Evolutionary conservation across 306 rosid species (phyloP), one percentile per base, ranked within the genome.

Genomic region (Leucaena leucocephala): DNA sequence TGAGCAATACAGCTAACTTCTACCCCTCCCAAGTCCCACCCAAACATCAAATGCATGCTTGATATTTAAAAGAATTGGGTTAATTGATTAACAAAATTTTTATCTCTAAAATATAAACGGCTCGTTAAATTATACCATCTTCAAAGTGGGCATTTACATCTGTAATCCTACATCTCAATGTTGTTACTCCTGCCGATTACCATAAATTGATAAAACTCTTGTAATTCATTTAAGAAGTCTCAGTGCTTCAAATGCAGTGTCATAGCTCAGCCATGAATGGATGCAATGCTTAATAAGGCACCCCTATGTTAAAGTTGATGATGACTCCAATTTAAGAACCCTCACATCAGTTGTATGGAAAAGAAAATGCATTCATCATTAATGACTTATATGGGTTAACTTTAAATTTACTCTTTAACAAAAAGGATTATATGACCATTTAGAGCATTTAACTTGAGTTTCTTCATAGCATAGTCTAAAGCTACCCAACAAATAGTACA

Each of bases 311-410:
- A 55, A 19, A 27, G 46, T 46, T 64, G 21, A 64, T 36, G 61
- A 45, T 78, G 54, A 64, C 57, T 78, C 72, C 55, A 72, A 22
- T 79, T 43, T 75, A 35, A 19, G n/a, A 19, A 67, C 42, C 65
- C 74, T 39, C 77, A 50, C n/a, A 0, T 78, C 84, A 84, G 61
- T 80, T 74, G 59, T 84, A 90, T 90, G 90, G 42, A 44, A 44
- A 81, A 80, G 39, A 76, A 21, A 69, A 74, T 75, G 77, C 64
- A 68, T 43, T 67, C n/a, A 80, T 80, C 65, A n/a, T 42, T n/a
- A 57, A 17, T 54, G 63, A 57, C 21, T 57, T n/a, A n/a, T 44
- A 43, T 8, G 38, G 48, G 39, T 44, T 81, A 61, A 59, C 71
- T 75, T 71, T 71, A 44, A 71, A 44, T 21, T 35, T 77, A 71